Evolutionary conservation across 2,329 filamentous ascomycete genomes (phyloP).

Genomic region (Fusarium nygamai): DNA sequence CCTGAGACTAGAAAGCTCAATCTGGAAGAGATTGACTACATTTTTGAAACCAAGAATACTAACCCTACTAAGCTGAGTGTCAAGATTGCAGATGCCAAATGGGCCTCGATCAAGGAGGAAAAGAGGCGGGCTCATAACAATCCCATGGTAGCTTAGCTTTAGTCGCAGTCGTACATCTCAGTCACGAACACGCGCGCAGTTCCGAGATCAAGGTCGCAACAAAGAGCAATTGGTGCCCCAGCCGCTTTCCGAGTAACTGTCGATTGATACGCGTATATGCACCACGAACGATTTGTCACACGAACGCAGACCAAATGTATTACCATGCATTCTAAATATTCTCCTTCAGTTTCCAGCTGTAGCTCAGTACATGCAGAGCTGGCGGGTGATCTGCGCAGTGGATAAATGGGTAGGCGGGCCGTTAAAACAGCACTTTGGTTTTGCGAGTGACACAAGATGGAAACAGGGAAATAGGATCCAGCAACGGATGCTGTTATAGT

Average conservation of each 20-base stretch:
- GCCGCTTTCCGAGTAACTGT: background rate
- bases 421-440: background rate
- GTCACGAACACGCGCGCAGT: background rate
- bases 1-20: conserved; percentile 37
- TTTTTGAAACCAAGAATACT: conserved; percentile 34
- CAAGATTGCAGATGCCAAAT: conserved; percentile 26
- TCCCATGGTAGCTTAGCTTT: background rate
- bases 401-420: conserved; percentile 13
- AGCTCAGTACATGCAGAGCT: background rate
- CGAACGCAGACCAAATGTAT: background rate
- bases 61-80: conserved; percentile 22
- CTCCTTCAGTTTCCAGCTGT: background rate
- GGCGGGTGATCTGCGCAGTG: background rate
- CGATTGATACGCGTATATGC: background rate
- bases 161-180: background rate
- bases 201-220: too few species aligned
- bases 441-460: too few species aligned
- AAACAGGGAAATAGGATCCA: background rate
- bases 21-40: conserved; percentile 39
- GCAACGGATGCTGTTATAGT: background rate
- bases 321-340: background rate
- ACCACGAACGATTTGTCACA: too few species aligned
- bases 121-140: conserved; percentile 3
- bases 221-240: background rate
- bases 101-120: conserved; percentile 23